Percentiles rank a stretch among this genome's conserved stretches.
These are phyloP conservation scores for Larix sibirica DNA, from an alignment of 83 land plant species.

Conservation along the genomic window DNA sequence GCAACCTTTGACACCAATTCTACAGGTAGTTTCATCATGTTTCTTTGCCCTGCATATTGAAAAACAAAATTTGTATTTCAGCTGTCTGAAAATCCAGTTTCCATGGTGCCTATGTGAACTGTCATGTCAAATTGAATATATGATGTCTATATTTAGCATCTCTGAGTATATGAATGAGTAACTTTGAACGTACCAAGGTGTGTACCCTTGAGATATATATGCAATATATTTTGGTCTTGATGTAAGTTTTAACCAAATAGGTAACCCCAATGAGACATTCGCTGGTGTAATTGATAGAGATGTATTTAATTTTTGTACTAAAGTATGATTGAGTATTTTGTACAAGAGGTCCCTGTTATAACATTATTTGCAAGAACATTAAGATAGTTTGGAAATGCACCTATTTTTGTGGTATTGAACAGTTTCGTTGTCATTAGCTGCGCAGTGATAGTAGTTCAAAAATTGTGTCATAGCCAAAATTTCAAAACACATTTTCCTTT, in stretches of 20 bases:
- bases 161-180: not conserved
- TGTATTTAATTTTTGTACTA: not conserved
- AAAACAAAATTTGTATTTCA: not conserved
- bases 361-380: not conserved
- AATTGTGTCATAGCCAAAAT: not conserved
- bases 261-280: not conserved
- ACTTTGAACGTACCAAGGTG: not conserved
- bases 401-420: not conserved
- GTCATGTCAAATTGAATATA: not conserved
- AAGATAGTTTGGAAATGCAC: not conserved
- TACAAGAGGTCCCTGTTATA: not conserved
- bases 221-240: not conserved
- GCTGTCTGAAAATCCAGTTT: not conserved
- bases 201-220: not conserved
- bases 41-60: not conserved
- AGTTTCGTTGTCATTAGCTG: too few relatives aligned
- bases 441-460: not conserved
- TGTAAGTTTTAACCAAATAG: not conserved
- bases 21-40: constrained; percentile 2
- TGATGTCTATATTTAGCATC: not conserved
- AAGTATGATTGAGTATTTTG: not conserved
- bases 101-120: too few relatives aligned
- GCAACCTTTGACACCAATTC: constrained; percentile 16
- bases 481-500: not conserved
- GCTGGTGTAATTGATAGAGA: not conserved